Percentiles rank a stretch among this genome's conserved stretches.
phyloP scores from a whole-genome alignment of 2,329 filamentous ascomycete genomes.

The Phyllosticta capitalensis region DNA sequence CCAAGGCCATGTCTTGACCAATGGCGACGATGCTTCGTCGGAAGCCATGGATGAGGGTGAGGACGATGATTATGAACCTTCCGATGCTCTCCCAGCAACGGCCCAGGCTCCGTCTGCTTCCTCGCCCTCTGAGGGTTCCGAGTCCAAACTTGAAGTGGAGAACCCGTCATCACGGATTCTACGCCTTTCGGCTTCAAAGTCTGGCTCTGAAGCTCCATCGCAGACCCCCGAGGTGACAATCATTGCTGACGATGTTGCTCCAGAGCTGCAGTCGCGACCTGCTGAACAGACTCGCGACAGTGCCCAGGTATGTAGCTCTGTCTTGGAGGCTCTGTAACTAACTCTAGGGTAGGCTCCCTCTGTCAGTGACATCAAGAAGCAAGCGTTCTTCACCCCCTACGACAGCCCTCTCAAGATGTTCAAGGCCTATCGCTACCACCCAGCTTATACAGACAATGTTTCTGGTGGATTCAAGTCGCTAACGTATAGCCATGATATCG shows the following conservation, averaged over 20 bases:
- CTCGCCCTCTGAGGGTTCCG: neutral
- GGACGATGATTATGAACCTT: constrained; percentile 23
- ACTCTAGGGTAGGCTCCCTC: constrained; percentile 2
- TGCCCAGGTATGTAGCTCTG: constrained; percentile 16
- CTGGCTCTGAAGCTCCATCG: constrained; percentile 2
- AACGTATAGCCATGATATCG: constrained; percentile 88
- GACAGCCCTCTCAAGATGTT: constrained; percentile 75
- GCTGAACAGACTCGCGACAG: constrained; percentile 10
- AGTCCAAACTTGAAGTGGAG: neutral
- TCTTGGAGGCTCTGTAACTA: constrained; percentile 6
- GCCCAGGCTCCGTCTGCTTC: neutral
- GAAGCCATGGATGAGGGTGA: constrained; percentile 10
- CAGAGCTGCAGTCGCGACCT: constrained; percentile 26
- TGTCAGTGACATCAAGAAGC: neutral
- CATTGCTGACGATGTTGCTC: constrained; percentile 30
- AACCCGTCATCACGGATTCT: neutral
- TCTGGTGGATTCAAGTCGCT: constrained; percentile 73
- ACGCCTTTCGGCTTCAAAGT: neutral
- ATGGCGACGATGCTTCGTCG: constrained; percentile 11
- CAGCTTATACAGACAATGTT: constrained; percentile 59
- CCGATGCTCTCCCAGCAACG: constrained; percentile 21
- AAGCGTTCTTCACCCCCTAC: constrained; percentile 52
- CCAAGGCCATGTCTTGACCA: constrained; percentile 17
- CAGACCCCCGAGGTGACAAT: constrained; percentile 14
- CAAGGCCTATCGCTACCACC: constrained; percentile 84